Percentiles rank a stretch among this genome's conserved stretches.
Evolutionary conservation across 192 early-diverging fungal genomes (phyloP).

Genomic region (Dispira parvispora): DNA sequence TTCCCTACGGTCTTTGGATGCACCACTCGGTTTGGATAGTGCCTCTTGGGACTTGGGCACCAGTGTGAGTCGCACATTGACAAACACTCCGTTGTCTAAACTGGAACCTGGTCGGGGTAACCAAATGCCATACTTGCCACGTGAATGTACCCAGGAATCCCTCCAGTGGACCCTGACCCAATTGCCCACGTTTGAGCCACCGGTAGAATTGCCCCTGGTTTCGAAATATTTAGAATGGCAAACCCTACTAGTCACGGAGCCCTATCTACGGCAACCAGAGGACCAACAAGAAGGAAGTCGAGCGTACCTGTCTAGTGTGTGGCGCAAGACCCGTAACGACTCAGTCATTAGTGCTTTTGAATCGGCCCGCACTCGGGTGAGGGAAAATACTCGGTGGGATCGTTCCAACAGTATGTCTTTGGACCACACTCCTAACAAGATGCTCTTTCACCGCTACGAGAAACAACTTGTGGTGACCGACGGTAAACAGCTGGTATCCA

Average conservation of each 20-base stretch:
- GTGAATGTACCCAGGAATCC: too few relatives aligned
- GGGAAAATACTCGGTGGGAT: slow-evolving; percentile 18
- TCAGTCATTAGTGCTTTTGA: slow-evolving; percentile 25
- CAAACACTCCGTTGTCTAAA: too few relatives aligned
- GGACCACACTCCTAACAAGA: slow-evolving; percentile 18
- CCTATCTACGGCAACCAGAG: slow-evolving; percentile 12
- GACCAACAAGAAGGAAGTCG: slow-evolving; percentile 17
- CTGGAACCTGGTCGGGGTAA: too few relatives aligned
- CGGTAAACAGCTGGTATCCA: slow-evolving; percentile 33
- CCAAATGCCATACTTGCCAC: too few relatives aligned
- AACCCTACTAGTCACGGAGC: not conserved
- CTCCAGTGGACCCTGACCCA: too few relatives aligned
- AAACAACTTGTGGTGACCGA: slow-evolving; percentile 66
- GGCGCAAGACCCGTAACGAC: slow-evolving; percentile 22
- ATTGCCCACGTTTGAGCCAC: not conserved
- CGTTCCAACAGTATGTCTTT: slow-evolving; percentile 14
- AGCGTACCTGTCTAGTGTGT: slow-evolving; percentile 21
- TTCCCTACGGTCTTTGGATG: not conserved
- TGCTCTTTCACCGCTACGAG: slow-evolving; percentile 74
- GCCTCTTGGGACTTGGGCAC: not conserved
- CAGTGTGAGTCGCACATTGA: not conserved
- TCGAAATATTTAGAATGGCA: slow-evolving; percentile 7
- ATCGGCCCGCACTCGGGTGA: slow-evolving; percentile 17
- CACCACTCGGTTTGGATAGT: not conserved
- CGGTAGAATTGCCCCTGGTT: slow-evolving; percentile 3